phyloP scores from a whole-genome alignment of 192 early-diverging fungal genomes.

The Backusella psychrophila region DNA sequence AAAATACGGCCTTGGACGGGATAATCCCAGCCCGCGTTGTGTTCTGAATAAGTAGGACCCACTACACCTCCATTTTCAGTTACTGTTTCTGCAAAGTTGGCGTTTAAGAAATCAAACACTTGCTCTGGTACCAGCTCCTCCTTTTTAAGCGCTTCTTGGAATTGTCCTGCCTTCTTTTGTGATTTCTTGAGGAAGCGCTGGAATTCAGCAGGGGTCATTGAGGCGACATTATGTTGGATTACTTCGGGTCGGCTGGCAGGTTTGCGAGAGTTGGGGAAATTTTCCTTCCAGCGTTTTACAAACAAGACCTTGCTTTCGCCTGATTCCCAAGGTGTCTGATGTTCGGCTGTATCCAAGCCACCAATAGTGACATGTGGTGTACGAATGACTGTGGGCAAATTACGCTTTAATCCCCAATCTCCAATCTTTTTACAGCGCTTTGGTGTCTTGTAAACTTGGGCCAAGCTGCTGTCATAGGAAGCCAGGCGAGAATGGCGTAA shows the following conservation, averaged over 20 bases:
- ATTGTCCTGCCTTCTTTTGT: constrained; percentile 38
- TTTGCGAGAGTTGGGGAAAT: constrained; percentile 57
- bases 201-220: constrained; percentile 61
- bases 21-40: constrained; percentile 17
- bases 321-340: constrained; percentile 64
- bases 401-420: constrained; percentile 79
- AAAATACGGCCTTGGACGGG: constrained; percentile 65
- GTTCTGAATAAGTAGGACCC: constrained; percentile 56
- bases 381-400: constrained; percentile 60
- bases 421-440: constrained; percentile 48
- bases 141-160: constrained; percentile 24
- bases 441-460: constrained; percentile 72
- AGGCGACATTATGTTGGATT: constrained; percentile 47
- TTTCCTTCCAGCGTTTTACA: constrained; percentile 69
- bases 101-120: constrained; percentile 28
- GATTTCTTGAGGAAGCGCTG: constrained; percentile 56
- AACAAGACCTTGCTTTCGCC: constrained; percentile 58
- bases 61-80: constrained; percentile 15
- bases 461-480: constrained; percentile 60
- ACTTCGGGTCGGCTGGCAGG: constrained; percentile 44
- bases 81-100: constrained; percentile 20
- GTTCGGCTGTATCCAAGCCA: constrained; percentile 67
- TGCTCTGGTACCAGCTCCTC: constrained; percentile 31
- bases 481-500: constrained; percentile 69
- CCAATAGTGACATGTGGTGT: constrained; percentile 55